Base-by-base conservation (phyloP, 2,329 filamentous ascomycete genomes). In the Botrytis tulipae region DNA sequence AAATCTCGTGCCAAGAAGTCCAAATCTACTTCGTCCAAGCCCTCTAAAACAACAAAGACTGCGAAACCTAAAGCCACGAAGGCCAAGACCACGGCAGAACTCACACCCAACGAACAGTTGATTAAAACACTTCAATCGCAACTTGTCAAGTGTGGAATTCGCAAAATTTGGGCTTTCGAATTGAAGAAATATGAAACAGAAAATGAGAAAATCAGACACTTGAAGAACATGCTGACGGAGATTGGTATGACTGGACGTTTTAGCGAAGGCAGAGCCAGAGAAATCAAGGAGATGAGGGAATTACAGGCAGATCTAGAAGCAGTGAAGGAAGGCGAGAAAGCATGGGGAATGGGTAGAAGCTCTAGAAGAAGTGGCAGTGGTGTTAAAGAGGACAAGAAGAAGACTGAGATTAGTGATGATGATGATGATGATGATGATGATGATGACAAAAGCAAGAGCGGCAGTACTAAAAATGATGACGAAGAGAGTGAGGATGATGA, bases 131-230 rank as follows among this genome's bases (percentile, higher is more conserved):
- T 98, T 5, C 95, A 98, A 83, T 89, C 90, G 14, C 94, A 95
- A 82, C 87, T 99, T 10, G 84, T 91, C 63, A 97, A 98, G 82
- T 99, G 95, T 79, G 95, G 95, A 44, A 89, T 98, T 72, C 92
- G 94, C 71, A 98, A 98, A 81, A 88, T 98, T 75, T 99, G 96
- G 95, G 89, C 88, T 68, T 90, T 92, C 76, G 94, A 98, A 82
- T 87, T 99, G 42, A 93, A 93, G 81, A 85, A 90, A 72, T 94
- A 89, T 78, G 87, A 87, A 1, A 88, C 91, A 72, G 92, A 95
- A 37, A 92, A 90, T 75, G 93, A 89, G 68, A 98, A 97, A 85
- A 93, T 98, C 75, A 87, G 86, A 70, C 93, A 98, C 80, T 86
- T 99, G 12, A 93, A 90, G 80, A 84, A 84, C 18, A 92, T 97